Base-by-base conservation (phyloP, 805 yeast species). In the Kuraishia floccosa region DNA sequence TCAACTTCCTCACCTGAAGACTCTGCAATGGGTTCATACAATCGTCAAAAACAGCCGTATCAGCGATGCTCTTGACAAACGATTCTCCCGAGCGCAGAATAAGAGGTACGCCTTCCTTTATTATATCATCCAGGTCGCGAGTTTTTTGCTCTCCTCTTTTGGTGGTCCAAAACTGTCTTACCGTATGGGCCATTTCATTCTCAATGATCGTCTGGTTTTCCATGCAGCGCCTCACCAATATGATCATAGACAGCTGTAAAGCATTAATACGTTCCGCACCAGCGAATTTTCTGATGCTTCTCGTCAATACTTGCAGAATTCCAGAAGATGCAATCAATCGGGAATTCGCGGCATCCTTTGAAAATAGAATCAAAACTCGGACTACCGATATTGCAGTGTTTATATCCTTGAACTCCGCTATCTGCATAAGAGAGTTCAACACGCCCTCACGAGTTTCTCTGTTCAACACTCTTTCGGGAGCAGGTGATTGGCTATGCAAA, bases 161-260 rank as follows among this genome's bases (percentile, higher is more conserved):
- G n/a, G n/a, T n/a, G n/a, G n/a, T n/a, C n/a, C n/a, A n/a, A n/a
- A n/a, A n/a, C n/a, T n/a, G n/a, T n/a, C n/a, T n/a, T n/a, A n/a
- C n/a, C n/a, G n/a, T n/a, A n/a, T n/a, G n/a, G n/a, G n/a, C n/a
- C n/a, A n/a, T n/a, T n/a, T n/a, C n/a, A n/a, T n/a, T n/a, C n/a
- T n/a, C n/a, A n/a, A n/a, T n/a, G n/a, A n/a, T n/a, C n/a, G n/a
- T n/a, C n/a, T n/a, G n/a, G n/a, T n/a, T n/a, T 49, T 86, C 96
- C 47, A 77, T 72, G 35, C 86, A 76, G 27, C 80, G 61, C 46
- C 95, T 67, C 2, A 77, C 49, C 21, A 85, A 54, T 9, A 72
- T 56, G 1, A 73, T 59, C 14, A 76, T 57, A 1, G 71, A 49
- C 5, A 64, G 55, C 36, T 72, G 75, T 2, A 74, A 28, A 8